Conservation (phyloP, 805 yeast genomes). For the Candida pseudoglaebosa region DNA sequence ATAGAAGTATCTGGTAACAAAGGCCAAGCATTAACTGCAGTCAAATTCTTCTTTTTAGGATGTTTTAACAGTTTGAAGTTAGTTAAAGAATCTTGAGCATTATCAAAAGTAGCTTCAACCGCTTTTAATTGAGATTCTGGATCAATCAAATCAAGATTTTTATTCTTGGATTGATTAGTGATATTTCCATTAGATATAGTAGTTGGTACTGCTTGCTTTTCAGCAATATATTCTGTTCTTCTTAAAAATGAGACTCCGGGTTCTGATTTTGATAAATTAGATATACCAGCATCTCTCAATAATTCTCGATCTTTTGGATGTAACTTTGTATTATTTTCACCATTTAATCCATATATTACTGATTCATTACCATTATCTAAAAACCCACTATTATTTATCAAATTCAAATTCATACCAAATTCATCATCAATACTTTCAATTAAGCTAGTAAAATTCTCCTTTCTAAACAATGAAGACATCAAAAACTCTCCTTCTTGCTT, state of each 20-base stretch:
- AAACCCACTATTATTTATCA: slow-evolving; percentile 61
- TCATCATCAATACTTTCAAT: slow-evolving; percentile 54
- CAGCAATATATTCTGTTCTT: slow-evolving; percentile 89
- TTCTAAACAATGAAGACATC: slow-evolving; percentile 68
- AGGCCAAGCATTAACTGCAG: slow-evolving; percentile 75
- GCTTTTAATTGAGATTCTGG: slow-evolving; percentile 61
- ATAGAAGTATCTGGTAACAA: slow-evolving; percentile 88
- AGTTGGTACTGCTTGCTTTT: slow-evolving; percentile 37
- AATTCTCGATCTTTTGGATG: slow-evolving; percentile 77
- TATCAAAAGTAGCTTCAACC: slow-evolving; percentile 77
- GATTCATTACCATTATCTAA: slow-evolving; percentile 57
- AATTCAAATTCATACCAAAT: slow-evolving; percentile 74
- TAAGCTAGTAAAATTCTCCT: slow-evolving; percentile 63
- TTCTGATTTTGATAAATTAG: slow-evolving; percentile 37
- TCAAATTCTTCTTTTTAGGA: slow-evolving; percentile 70
- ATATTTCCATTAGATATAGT: slow-evolving; percentile 8
- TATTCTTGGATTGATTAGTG: slow-evolving; percentile 15
- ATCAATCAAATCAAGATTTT: slow-evolving; percentile 36
- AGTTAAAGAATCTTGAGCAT: slow-evolving; percentile 45
- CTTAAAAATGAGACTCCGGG: slow-evolving; percentile 77
- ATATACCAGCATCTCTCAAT: slow-evolving; percentile 72
- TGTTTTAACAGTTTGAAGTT: slow-evolving; percentile 54
- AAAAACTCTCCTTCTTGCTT: slow-evolving; percentile 44
- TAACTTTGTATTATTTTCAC: slow-evolving; percentile 26
- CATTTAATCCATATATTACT: slow-evolving; percentile 27